Percentiles rank a stretch among this genome's conserved stretches.
Evolutionary conservation across 805 yeast genomes (phyloP).

Genomic region (Blastobotrys parvus): DNA sequence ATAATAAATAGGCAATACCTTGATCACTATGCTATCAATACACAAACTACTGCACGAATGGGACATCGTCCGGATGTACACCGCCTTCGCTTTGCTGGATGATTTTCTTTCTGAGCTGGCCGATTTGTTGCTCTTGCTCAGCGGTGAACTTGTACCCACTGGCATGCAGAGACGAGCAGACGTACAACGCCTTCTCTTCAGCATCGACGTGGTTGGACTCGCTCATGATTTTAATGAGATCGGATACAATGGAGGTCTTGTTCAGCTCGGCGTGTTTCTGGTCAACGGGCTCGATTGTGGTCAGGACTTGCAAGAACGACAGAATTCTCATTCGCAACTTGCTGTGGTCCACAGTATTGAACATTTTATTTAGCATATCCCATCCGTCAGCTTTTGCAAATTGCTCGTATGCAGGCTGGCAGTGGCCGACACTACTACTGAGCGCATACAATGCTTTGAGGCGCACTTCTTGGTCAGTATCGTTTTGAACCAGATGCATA

Average conservation of each 20-base stretch:
- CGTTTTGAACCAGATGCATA: constrained; percentile 21
- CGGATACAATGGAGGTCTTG: constrained; percentile 7
- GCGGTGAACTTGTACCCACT: constrained; percentile 13
- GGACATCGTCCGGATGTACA: neutral
- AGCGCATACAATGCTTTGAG: constrained; percentile 72
- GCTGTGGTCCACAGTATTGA: constrained; percentile 2
- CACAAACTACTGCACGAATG: neutral
- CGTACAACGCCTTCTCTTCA: constrained; percentile 26
- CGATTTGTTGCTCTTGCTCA: constrained; percentile 7
- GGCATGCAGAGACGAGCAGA: constrained; percentile 11
- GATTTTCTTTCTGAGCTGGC: constrained; percentile 4
- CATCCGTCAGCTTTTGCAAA: constrained; percentile 61
- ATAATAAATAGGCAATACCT: no score
- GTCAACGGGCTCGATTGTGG: constrained; percentile 18
- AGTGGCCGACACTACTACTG: constrained; percentile 65
- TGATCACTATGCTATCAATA: no score
- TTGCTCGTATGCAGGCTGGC: constrained; percentile 41
- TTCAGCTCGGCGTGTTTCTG: constrained; percentile 11
- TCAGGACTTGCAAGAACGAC: constrained; percentile 15
- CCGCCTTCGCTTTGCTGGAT: constrained; percentile 3
- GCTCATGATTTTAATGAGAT: constrained; percentile 10
- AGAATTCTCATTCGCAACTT: constrained; percentile 13
- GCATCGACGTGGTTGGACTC: constrained; percentile 20
- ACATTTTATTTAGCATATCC: constrained; percentile 23
- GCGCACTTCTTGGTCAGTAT: constrained; percentile 30